Percentiles rank a stretch among this genome's conserved stretches.
These are phyloP conservation scores for Pisolithus sp. DNA, from an alignment of 768 basidiomycete species.

Conservation along the genomic window DNA sequence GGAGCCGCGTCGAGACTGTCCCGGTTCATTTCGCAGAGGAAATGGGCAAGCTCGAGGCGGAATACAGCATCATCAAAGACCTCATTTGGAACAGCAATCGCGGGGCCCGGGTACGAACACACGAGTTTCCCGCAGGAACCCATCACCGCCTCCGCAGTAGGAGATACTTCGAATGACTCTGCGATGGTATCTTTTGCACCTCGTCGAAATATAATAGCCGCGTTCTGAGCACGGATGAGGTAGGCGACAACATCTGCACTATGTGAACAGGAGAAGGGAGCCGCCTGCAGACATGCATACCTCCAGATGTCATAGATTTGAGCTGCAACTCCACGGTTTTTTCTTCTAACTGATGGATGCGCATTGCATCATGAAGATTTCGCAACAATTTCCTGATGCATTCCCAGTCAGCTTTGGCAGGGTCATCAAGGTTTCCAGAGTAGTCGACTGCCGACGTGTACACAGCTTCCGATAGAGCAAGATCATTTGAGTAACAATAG, in stretches of 20 bases:
- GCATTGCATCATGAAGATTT: slow-evolving; percentile 5
- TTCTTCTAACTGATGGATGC: background rate
- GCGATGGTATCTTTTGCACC: slow-evolving; percentile 20
- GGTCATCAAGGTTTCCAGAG: background rate
- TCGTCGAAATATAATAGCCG: slow-evolving; percentile 36
- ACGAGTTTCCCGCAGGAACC: slow-evolving; percentile 34
- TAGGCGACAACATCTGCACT: slow-evolving; percentile 32
- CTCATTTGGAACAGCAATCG: slow-evolving; percentile 28
- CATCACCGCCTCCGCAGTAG: slow-evolving; percentile 29
- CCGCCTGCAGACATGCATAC: slow-evolving; percentile 5
- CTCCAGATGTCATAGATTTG: slow-evolving; percentile 15
- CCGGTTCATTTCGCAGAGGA: slow-evolving; percentile 30
- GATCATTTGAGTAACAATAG: slow-evolving; percentile 14
- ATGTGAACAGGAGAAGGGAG: background rate
- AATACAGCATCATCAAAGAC: slow-evolving; percentile 26
- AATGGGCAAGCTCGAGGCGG: slow-evolving; percentile 29
- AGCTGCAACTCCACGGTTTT: slow-evolving; percentile 12
- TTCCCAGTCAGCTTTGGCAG: slow-evolving; percentile 20
- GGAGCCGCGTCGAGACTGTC: slow-evolving; percentile 28
- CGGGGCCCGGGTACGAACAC: slow-evolving; percentile 41
- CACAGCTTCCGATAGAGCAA: slow-evolving; percentile 18
- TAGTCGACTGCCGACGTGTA: slow-evolving; percentile 16
- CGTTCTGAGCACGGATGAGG: slow-evolving; percentile 40
- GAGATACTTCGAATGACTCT: slow-evolving; percentile 43
- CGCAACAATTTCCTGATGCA: slow-evolving; percentile 22